phyloP scores from a whole-genome alignment of 495 filamentous ascomycete species.

The Pyrenula aspistea region DNA sequence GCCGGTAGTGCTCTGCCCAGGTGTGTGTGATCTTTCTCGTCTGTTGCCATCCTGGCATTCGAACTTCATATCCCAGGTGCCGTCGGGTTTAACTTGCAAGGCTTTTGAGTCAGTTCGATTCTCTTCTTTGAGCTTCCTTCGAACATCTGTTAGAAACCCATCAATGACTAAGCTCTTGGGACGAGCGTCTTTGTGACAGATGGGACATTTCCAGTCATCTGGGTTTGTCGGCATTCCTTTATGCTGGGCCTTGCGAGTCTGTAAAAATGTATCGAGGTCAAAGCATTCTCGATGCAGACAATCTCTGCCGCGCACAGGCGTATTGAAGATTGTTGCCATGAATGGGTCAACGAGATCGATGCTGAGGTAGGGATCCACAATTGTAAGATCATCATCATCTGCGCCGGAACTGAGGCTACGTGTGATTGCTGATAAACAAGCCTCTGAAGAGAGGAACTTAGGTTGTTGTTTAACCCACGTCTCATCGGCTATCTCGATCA shows the following conservation, averaged over 20 bases:
- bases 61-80: slow-evolving; percentile 39
- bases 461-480: slow-evolving; percentile 30
- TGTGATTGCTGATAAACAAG: slow-evolving; percentile 20
- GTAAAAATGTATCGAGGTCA: slow-evolving; percentile 71
- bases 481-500: slow-evolving; percentile 37
- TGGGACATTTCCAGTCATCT: slow-evolving; percentile 76
- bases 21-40: background rate
- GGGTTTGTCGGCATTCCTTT: slow-evolving; percentile 40
- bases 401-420: slow-evolving; percentile 13
- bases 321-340: slow-evolving; percentile 50
- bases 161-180: slow-evolving; percentile 59
- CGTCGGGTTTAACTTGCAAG: slow-evolving; percentile 44
- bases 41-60: slow-evolving; percentile 13
- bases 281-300: slow-evolving; percentile 76
- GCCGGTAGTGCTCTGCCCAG: background rate
- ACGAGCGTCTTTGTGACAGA: slow-evolving; percentile 63
- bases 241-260: slow-evolving; percentile 39
- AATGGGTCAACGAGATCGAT: slow-evolving; percentile 72
- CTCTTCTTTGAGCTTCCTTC: slow-evolving; percentile 19
- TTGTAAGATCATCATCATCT: slow-evolving; percentile 56
- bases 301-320: slow-evolving; percentile 50
- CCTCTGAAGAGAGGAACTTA: slow-evolving; percentile 13
- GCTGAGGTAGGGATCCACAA: slow-evolving; percentile 49
- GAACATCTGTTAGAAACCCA: slow-evolving; percentile 52
- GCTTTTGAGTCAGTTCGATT: slow-evolving; percentile 31